These are phyloP conservation scores for Leccinum variicolor DNA, from an alignment of 768 basidiomycete species.

Conservation along the genomic window DNA sequence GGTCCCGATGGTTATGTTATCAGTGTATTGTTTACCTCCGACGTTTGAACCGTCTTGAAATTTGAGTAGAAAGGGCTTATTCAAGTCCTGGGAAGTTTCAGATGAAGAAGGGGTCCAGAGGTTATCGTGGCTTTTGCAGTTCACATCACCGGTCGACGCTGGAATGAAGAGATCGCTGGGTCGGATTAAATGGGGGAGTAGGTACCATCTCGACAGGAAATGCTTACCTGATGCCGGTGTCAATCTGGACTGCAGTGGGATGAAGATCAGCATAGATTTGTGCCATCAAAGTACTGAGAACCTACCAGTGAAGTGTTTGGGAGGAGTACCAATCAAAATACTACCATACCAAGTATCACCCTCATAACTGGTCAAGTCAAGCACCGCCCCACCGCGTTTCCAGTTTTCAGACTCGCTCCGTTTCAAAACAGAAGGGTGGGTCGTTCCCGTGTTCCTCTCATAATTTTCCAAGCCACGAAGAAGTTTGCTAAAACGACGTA, in stretches of 20 bases:
- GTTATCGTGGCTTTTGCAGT: neutral
- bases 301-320: neutral
- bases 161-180: neutral
- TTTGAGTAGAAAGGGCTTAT: too few relatives aligned
- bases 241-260: neutral
- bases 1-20: too few relatives aligned
- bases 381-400: neutral
- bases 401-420: too few relatives aligned
- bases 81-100: too few relatives aligned
- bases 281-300: neutral
- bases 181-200: neutral
- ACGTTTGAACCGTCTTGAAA: too few relatives aligned
- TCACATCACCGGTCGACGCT: neutral
- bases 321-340: neutral
- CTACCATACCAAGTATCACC: neutral
- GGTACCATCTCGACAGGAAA: too few relatives aligned
- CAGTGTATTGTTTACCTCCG: too few relatives aligned
- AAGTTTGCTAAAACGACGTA: too few relatives aligned
- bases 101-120: too few relatives aligned
- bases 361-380: neutral
- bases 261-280: neutral
- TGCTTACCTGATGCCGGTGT: neutral
- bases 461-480: too few relatives aligned
- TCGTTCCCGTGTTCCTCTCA: too few relatives aligned
- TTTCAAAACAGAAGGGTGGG: too few relatives aligned